Evolutionary conservation across 805 yeast species (phyloP).

Genomic region (Nakazawaea molendinolei): DNA sequence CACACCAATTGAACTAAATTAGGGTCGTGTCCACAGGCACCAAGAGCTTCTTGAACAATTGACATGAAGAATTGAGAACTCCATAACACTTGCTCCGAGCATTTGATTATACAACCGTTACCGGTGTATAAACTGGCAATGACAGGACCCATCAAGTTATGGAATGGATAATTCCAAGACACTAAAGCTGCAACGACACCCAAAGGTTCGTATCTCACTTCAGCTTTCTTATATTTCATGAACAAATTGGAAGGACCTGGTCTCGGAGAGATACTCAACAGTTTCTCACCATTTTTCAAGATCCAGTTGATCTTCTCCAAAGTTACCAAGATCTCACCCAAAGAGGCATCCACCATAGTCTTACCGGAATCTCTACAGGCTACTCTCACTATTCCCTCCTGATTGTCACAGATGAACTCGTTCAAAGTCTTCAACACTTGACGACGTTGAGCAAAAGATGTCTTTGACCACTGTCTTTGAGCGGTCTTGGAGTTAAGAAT

Average conservation of each 20-base stretch:
- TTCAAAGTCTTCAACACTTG: slow-evolving; percentile 65
- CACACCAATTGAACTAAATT: slow-evolving; percentile 82
- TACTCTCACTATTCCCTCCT: slow-evolving; percentile 78
- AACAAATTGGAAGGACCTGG: slow-evolving; percentile 84
- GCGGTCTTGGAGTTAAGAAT: slow-evolving; percentile 49
- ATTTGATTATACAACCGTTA: slow-evolving; percentile 83
- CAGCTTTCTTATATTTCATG: slow-evolving; percentile 87
- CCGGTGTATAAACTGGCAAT: slow-evolving; percentile 88
- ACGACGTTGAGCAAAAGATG: slow-evolving; percentile 61
- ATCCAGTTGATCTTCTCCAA: slow-evolving; percentile 91
- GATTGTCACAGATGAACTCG: slow-evolving; percentile 70
- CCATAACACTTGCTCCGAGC: slow-evolving; percentile 97
- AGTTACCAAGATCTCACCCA: slow-evolving; percentile 95
- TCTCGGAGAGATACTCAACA: slow-evolving; percentile 63
- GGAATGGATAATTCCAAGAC: slow-evolving; percentile 98
- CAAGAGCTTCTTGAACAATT: slow-evolving; percentile 65
- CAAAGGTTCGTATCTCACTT: slow-evolving; percentile 88
- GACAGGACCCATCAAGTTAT: slow-evolving; percentile 87
- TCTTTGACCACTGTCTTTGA: slow-evolving; percentile 41
- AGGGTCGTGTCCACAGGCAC: slow-evolving; percentile 69
- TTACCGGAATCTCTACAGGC: slow-evolving; percentile 98
- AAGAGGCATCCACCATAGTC: slow-evolving; percentile 90
- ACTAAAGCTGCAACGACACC: slow-evolving; percentile 87
- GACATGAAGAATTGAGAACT: slow-evolving; percentile 74
- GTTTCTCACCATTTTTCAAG: slow-evolving; percentile 69